A percentile compares a stretch with the other conserved stretches of the same genome.
Evolutionary conservation across 2,329 filamentous ascomycete species (phyloP).

Genomic region (Fusarium nanum): DNA sequence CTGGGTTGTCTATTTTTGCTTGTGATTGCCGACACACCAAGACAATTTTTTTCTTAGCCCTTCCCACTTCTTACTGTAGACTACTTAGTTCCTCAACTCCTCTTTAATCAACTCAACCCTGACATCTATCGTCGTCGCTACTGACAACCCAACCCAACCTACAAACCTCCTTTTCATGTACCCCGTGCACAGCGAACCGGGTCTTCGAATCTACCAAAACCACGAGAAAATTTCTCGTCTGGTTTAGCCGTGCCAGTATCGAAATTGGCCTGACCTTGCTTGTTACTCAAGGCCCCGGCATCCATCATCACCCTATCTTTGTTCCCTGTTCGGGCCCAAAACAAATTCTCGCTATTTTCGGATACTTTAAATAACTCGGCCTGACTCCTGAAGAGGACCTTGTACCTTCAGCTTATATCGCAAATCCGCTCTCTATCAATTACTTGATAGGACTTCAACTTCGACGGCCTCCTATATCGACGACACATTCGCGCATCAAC

Average conservation of each 20-base stretch:
- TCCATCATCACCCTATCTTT: slow-evolving; percentile 30
- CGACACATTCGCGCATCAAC: slow-evolving; percentile 13
- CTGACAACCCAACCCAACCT: slow-evolving; percentile 33
- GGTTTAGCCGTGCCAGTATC: slow-evolving; percentile 31
- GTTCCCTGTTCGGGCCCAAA: slow-evolving; percentile 37
- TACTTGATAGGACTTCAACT: background rate
- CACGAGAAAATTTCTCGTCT: slow-evolving; percentile 29
- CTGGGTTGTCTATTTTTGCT: slow-evolving; percentile 34
- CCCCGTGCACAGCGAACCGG: slow-evolving; percentile 20
- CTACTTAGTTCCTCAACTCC: slow-evolving; percentile 32
- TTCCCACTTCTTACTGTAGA: slow-evolving; percentile 31
- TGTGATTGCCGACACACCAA: slow-evolving; percentile 43
- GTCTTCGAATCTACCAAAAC: slow-evolving; percentile 14
- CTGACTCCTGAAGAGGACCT: slow-evolving; percentile 24
- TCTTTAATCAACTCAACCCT: slow-evolving; percentile 38
- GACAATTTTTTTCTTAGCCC: slow-evolving; percentile 42
- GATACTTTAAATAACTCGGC: slow-evolving; percentile 33
- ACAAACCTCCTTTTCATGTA: slow-evolving; percentile 16
- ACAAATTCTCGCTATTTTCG: slow-evolving; percentile 20
- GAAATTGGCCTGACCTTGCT: slow-evolving; percentile 38
- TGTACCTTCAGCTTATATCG: slow-evolving; percentile 20
- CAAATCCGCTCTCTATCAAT: slow-evolving; percentile 10
- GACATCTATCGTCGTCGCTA: slow-evolving; percentile 33
- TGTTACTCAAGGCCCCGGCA: slow-evolving; percentile 16
- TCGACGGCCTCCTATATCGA: slow-evolving; percentile 9